Evolutionary conservation across 2,329 filamentous ascomycete species (phyloP), one percentile per base, ranked within the genome.

Genomic region (Neonectria neomacrospora): DNA sequence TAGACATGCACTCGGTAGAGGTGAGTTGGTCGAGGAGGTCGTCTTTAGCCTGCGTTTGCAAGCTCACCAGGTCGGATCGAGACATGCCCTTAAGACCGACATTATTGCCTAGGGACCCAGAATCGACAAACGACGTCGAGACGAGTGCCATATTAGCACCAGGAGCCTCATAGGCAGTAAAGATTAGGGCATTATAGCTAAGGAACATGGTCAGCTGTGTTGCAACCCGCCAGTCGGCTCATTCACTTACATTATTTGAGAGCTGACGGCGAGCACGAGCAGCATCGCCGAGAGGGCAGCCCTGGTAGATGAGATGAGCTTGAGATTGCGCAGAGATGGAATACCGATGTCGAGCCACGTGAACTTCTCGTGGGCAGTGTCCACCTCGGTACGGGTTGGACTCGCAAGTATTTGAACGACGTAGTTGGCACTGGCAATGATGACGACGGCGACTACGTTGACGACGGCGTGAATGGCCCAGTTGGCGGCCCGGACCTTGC

Each of bases 341-440:
- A 86, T 77, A 7, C 85, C 85, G 28, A 87, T 82, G 63, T 87
- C 83, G 54, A 87, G 73, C 85, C 84, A 86, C 47, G 71, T 75
- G 66, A 76, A 78, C 34, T 73, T 75, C 11, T 74, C 75, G 66
- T 87, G 85, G 5, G 84, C 84, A 12, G 67, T 71, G 28, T 80
- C 76, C 9, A 87, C 71, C 67, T 87, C 85, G 11, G 72, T 72
- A 42, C 85, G 79, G 8, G 83, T 86, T 6, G 85, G 85, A 66
- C 84, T 86, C 67, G 77, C 80, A 12, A 87, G 80, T n/a, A 85
- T 78, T 71, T 87, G 85, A 61, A 85, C 83, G 41, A 79, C 77
- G 68, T 86, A 87, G 74, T 85, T 86, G 11, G 80, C 84, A 3
- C 80, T 82, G 1, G 80, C 80, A 12, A 87, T 71, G 20, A 86